phyloP scores from a whole-genome alignment of 1,284 basidiomycete species.

The Tilletia setariae region DNA sequence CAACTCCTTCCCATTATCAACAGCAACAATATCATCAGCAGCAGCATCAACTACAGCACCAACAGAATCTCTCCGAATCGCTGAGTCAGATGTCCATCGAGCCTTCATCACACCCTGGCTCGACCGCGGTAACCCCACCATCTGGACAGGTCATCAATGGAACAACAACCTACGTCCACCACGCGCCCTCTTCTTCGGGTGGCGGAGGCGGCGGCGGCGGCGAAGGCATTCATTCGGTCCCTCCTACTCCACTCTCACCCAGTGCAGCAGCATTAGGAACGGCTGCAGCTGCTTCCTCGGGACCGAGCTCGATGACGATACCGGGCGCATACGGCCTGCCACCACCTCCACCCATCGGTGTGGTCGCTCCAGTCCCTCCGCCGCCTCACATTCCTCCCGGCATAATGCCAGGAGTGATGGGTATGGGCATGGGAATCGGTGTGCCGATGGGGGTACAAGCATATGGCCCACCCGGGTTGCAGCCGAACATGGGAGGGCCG shows the following conservation, averaged over 20 bases:
- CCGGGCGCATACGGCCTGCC: constrained; percentile 1
- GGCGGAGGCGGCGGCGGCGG: no score
- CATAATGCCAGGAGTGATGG: not conserved
- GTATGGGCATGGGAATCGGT: not conserved
- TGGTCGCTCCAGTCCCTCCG: no score
- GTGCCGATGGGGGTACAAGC: not conserved
- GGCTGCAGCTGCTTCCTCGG: not conserved
- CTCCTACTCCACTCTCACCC: not conserved
- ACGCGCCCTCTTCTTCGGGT: not conserved
- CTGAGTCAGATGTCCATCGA: not conserved
- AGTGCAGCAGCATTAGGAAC: not conserved
- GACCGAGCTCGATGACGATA: not conserved
- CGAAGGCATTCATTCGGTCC: not conserved
- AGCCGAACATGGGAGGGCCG: not conserved
- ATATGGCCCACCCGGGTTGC: not conserved
- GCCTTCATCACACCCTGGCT: not conserved
- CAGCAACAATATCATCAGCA: constrained; percentile 2
- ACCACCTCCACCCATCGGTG: not conserved
- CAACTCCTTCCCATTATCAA: not conserved
- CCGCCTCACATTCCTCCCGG: not conserved
- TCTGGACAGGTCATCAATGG: not conserved
- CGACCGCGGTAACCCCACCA: not conserved
- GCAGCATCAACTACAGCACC: not conserved
- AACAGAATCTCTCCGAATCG: not conserved
- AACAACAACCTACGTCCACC: not conserved